Percentiles rank a stretch among this genome's conserved stretches.
These are phyloP conservation scores for Pascua guehoae DNA, from an alignment of 1,284 basidiomycete genomes.

Conservation along the genomic window DNA sequence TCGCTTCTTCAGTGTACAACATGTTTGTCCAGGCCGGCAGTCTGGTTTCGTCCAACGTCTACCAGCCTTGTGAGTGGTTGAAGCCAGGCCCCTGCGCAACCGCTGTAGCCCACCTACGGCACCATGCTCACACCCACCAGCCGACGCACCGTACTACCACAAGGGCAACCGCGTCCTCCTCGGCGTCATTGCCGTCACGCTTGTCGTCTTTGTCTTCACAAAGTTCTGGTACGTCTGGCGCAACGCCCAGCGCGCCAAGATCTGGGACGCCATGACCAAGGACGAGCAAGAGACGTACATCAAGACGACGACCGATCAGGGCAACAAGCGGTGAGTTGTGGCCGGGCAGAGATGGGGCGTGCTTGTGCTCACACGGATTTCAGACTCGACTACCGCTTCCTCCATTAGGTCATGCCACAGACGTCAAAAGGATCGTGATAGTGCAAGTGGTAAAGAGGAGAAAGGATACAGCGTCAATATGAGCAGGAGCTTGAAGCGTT, in stretches of 20 bases:
- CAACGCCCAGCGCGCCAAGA: conserved; percentile 25
- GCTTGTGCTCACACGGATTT: too few species aligned
- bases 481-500: too few species aligned
- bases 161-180: conserved; percentile 35
- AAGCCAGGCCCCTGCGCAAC: too few species aligned
- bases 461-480: too few species aligned
- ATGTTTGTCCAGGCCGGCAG: conserved; percentile 36
- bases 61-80: conserved; percentile 19
- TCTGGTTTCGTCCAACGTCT: conserved; percentile 35
- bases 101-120: too few species aligned
- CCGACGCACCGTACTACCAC: conserved; percentile 34
- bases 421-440: too few species aligned
- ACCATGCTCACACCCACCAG: not conserved
- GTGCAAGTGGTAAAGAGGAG: too few species aligned
- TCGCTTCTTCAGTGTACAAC: conserved; percentile 39
- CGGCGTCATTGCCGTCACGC: conserved; percentile 23
- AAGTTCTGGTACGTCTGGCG: conserved; percentile 26
- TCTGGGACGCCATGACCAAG: conserved; percentile 31
- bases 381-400: conserved; percentile 12
- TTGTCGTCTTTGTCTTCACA: conserved; percentile 22
- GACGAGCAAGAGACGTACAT: conserved; percentile 31
- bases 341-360: too few species aligned
- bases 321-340: conserved; percentile 25
- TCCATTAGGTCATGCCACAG: not conserved
- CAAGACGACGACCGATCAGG: conserved; percentile 27